Evolutionary conservation across 2,329 filamentous ascomycete genomes (phyloP), one percentile per base, ranked within the genome.

Genomic region (Pseudopithomyces chartarum): DNA sequence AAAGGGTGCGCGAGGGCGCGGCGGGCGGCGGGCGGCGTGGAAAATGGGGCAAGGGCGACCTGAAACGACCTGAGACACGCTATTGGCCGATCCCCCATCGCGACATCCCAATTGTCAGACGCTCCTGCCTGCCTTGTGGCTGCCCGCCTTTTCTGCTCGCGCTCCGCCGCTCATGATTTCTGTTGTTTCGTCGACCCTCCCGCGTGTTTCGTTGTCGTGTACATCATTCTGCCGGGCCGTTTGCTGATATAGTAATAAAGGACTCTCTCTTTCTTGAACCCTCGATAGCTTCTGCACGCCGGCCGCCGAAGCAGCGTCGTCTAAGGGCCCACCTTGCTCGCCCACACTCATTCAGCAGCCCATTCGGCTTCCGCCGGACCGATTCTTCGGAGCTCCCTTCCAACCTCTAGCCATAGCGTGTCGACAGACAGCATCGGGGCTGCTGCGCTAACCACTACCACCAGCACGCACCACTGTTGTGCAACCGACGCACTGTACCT

Each of bases 131-230:
- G 47, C 47, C 34, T 13, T 38, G 34, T 38, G 51, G 17, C 20
- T 17, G 34, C 33, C 38, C 42, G 49, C 52, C 55, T 59, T 55
- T 59, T 61, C 56, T 56, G 49, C 53, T 15, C 22, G 42, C 26
- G n/a, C 45, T 33, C 40, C 38, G 43, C 52, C 42, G 42, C 58
- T 51, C 58, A 51, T 58, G 56, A 54, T 58, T 59, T 61, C 58
- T 48, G 45, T 32, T 40, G 62, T 66, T 64, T 64, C 58, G 54
- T 57, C 50, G 52, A 61, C 61, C 61, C 59, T 60, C 60, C 57
- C 58, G 53, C 52, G 54, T 60, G 60, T 65, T 65, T 66, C 55
- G 50, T 58, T 44, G 38, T 44, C 44, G 52, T 46, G 42, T 40
- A 53, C 38, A 33, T n/a, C 51, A 20, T 22, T 36, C 29, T 51